Conservation (phyloP, 2,329 filamentous ascomycete genomes). For the Colletotrichum sp. region DNA sequence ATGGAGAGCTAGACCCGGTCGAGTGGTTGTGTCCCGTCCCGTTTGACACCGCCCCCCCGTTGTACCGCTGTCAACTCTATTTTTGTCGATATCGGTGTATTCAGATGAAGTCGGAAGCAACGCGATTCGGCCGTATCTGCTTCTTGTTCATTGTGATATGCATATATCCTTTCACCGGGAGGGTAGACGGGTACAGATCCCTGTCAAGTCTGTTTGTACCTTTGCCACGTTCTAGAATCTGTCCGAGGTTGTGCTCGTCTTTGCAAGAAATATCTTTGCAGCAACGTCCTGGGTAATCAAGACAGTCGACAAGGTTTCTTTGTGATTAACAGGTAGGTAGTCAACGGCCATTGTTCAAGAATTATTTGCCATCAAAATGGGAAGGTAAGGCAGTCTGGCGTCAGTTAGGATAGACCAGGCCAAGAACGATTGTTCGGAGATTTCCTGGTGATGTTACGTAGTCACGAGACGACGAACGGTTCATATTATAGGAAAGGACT, state of each 20-base stretch:
- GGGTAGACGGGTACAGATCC: neutral
- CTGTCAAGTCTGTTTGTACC: neutral
- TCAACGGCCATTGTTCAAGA: neutral
- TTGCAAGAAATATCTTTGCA: neutral
- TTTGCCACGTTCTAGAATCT: neutral
- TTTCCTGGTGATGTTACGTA: neutral
- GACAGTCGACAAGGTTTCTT: neutral
- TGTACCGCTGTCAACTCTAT: slow-evolving; percentile 8
- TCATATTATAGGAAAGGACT: neutral
- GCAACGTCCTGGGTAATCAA: neutral
- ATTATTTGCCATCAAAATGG: neutral
- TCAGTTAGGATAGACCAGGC: neutral
- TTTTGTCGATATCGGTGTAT: slow-evolving; percentile 36
- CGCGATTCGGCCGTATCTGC: neutral
- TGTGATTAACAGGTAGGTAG: neutral
- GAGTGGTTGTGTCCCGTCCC: slow-evolving; percentile 1
- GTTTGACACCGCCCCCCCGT: neutral
- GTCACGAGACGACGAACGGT: neutral
- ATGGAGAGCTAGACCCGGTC: neutral
- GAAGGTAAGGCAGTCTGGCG: neutral
- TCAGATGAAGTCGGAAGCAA: slow-evolving; percentile 9
- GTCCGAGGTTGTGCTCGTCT: neutral
- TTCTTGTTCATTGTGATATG: neutral
- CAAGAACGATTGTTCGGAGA: neutral
- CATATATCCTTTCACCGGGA: neutral